phyloP scores from a whole-genome alignment of 1,284 basidiomycete species.

The Rhodotorula sp. region DNA sequence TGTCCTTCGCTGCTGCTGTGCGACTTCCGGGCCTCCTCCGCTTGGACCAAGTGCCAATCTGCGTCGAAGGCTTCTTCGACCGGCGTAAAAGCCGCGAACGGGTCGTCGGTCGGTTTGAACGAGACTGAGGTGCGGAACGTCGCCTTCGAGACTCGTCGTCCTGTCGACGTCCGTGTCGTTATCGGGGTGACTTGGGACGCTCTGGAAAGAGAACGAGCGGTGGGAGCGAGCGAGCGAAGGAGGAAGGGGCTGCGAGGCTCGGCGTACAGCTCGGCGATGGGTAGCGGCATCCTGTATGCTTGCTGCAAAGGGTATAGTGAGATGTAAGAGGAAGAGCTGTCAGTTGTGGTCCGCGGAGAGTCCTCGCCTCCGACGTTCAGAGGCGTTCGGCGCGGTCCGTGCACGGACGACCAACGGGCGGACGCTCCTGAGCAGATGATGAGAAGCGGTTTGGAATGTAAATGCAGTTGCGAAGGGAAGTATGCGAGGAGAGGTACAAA shows the following conservation, averaged over 20 bases:
- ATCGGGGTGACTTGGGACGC: not conserved
- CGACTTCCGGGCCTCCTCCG: not conserved
- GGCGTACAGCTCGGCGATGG: conserved; percentile 1
- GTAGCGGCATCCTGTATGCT: not conserved
- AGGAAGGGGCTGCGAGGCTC: conserved; percentile 1
- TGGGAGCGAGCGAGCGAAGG: not conserved
- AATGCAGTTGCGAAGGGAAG: not conserved
- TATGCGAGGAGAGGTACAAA: not conserved
- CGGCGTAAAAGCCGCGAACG: conserved; percentile 10
- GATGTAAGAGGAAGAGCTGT: no score
- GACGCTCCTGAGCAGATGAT: not conserved
- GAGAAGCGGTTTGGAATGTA: not conserved
- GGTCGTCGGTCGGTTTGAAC: conserved; percentile 22
- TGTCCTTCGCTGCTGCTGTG: not conserved
- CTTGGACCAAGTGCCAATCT: not conserved
- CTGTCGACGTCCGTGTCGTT: not conserved
- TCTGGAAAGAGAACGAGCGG: not conserved
- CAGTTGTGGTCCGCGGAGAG: no score
- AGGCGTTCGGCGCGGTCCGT: not conserved
- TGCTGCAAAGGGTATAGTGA: no score
- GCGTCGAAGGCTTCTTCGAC: not conserved
- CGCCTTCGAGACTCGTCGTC: not conserved
- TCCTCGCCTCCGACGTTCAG: no score
- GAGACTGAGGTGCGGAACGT: not conserved
- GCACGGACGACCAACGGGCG: not conserved